A percentile compares a stretch with the other conserved stretches of the same genome.
These are phyloP conservation scores for Erigeron philadelphicus DNA, from an alignment of 140 eudicot genomes.

Conservation along the genomic window DNA sequence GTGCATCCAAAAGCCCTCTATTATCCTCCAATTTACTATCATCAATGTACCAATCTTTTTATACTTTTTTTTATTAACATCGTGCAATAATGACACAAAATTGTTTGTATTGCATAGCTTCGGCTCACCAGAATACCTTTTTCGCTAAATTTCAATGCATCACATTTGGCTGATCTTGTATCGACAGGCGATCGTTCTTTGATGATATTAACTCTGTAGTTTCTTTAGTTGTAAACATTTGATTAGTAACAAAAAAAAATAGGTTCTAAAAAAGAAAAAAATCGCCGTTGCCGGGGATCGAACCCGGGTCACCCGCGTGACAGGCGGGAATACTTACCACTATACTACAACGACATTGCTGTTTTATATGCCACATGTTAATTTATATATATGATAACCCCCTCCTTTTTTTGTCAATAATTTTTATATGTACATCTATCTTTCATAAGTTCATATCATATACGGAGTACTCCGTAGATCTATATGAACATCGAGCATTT, in stretches of 20 bases:
- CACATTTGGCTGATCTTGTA: neutral
- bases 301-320: conserved; percentile 99
- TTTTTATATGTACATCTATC: no score
- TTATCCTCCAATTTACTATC: conserved; percentile 23
- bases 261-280: no score
- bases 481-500: no score
- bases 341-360: conserved; percentile 80
- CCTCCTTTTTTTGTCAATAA: no score
- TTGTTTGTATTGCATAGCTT: conserved; percentile 2
- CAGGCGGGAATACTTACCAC: conserved; percentile 99
- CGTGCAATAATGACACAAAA: conserved; percentile 3
- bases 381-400: no score
- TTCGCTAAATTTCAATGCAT: neutral
- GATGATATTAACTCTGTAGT: no score
- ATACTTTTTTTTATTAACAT: neutral
- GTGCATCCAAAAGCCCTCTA: conserved; percentile 58
- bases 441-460: no score
- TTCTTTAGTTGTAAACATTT: no score
- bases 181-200: no score
- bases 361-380: no score
- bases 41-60: conserved; percentile 15
- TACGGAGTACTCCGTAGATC: no score
- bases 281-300: conserved; percentile 97
- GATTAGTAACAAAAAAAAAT: no score
- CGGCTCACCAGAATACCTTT: neutral